Conservation (phyloP, 306 rosid species). For the Cyclanthera cordifolia region DNA sequence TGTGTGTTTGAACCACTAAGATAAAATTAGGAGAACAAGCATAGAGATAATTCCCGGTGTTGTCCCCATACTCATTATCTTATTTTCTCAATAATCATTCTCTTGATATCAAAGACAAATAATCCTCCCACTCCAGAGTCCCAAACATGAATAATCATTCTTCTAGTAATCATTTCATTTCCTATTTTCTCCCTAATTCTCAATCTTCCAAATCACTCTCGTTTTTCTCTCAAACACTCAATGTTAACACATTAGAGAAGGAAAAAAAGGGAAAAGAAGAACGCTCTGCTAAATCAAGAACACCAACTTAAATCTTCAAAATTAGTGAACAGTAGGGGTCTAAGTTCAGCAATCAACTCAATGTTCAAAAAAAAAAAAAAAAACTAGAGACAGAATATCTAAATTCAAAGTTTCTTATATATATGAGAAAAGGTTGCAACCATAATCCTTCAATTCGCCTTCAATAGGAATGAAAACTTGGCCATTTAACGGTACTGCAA, state of each 20-base stretch:
- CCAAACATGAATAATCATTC: no score
- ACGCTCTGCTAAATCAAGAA: neutral
- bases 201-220: no score
- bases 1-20: no score
- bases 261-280: neutral
- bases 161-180: no score
- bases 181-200: no score
- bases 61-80: no score
- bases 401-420: neutral
- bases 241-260: neutral
- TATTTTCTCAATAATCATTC: no score
- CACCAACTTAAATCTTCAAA: neutral
- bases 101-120: no score
- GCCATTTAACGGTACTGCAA: constrained; percentile 16
- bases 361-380: neutral
- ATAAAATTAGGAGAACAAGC: no score
- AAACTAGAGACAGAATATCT: neutral
- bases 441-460: neutral
- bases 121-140: no score
- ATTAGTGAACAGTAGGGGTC: neutral
- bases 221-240: no score
- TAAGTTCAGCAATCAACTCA: constrained; percentile 2
- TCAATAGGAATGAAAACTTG: neutral
- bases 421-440: neutral
- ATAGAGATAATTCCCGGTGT: no score